Evolutionary conservation across 106 monocot species (phyloP).

Genomic region (Dioscorea dumetorum): DNA sequence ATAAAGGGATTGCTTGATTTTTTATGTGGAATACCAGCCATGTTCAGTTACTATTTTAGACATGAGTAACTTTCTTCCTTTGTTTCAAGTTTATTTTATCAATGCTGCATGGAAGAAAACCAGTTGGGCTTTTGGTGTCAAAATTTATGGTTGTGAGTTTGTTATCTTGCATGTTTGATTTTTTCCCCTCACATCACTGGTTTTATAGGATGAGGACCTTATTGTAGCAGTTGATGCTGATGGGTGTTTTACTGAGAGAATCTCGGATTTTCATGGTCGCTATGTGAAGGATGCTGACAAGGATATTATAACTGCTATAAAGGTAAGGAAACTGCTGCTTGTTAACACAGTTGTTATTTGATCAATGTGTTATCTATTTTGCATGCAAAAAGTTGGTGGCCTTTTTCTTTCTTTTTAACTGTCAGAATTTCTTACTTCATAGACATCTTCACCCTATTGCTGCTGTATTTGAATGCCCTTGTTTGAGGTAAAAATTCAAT

Average conservation of each 20-base stretch:
- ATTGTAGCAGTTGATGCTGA: constrained; percentile 92
- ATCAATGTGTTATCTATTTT: no score
- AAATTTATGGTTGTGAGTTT: neutral
- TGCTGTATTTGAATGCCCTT: no score
- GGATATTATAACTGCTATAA: constrained; percentile 75
- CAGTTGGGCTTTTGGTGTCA: neutral
- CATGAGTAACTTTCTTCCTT: no score
- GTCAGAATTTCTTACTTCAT: no score
- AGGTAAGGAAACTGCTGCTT: constrained; percentile 36
- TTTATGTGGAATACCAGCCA: no score
- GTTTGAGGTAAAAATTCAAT: no score
- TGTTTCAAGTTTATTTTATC: no score
- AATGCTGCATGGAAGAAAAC: neutral
- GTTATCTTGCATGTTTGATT: neutral
- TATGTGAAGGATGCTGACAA: constrained; percentile 98
- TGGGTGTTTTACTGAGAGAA: constrained; percentile 76
- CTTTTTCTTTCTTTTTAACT: no score
- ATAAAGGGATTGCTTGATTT: no score
- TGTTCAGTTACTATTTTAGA: no score
- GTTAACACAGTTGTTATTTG: neutral
- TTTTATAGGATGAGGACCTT: constrained; percentile 55
- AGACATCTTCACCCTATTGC: no score
- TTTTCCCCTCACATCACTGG: neutral
- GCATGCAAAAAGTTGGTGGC: no score
- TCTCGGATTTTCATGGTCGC: constrained; percentile 56